Evolutionary conservation across 1,284 basidiomycete species (phyloP).

Genomic region (Leccinum fuscescens): DNA sequence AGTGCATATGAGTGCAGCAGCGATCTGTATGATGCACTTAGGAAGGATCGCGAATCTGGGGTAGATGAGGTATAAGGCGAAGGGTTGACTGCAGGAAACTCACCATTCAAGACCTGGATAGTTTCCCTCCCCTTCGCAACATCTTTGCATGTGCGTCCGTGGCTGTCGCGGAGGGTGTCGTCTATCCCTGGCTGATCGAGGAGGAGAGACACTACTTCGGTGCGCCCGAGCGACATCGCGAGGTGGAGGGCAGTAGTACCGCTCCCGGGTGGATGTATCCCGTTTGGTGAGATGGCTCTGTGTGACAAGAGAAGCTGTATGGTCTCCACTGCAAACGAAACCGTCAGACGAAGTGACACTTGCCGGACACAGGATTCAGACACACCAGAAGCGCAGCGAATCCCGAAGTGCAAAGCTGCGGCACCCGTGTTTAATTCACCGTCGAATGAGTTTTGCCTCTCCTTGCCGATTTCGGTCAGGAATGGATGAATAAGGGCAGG

Average conservation of each 20-base stretch:
- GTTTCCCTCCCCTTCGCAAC: slow-evolving; percentile 74
- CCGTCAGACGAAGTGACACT: slow-evolving; percentile 3
- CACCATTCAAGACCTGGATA: slow-evolving; percentile 72
- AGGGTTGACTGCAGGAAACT: not conserved
- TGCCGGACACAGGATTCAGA: slow-evolving; percentile 14
- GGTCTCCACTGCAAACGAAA: slow-evolving; percentile 24
- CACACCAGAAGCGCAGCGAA: slow-evolving; percentile 80
- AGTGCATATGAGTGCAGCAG: slow-evolving; percentile 71
- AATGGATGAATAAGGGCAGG: slow-evolving; percentile 80
- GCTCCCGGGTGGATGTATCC: slow-evolving; percentile 64
- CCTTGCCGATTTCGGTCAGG: slow-evolving; percentile 71
- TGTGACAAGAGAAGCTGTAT: slow-evolving; percentile 68
- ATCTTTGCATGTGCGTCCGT: slow-evolving; percentile 73
- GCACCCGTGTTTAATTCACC: slow-evolving; percentile 59
- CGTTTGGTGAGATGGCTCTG: slow-evolving; percentile 75
- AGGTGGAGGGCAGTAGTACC: slow-evolving; percentile 86
- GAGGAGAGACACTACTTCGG: slow-evolving; percentile 74
- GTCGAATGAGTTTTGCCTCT: slow-evolving; percentile 50
- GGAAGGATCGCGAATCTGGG: slow-evolving; percentile 78
- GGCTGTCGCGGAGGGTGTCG: slow-evolving; percentile 73
- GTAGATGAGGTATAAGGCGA: slow-evolving; percentile 4
- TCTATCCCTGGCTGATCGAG: slow-evolving; percentile 80
- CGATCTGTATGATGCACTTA: slow-evolving; percentile 77
- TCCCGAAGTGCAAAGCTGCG: slow-evolving; percentile 81
- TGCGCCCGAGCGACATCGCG: slow-evolving; percentile 77